Evolutionary conservation across 176 grass and related monocot species (phyloP), one percentile per base, ranked within the genome.

Genomic region (Aegilops umbellulata): DNA sequence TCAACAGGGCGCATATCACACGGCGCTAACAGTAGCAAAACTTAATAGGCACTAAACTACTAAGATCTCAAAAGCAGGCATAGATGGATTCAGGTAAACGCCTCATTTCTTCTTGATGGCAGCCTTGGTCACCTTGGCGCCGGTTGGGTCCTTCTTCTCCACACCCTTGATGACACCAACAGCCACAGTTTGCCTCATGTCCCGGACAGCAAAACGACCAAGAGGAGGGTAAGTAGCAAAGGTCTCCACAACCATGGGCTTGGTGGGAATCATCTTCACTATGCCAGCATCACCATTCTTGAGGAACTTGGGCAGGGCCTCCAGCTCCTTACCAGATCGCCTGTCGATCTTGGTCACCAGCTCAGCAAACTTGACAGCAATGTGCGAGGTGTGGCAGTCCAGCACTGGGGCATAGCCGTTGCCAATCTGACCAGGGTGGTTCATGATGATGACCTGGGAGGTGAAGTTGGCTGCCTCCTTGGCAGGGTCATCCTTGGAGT

Each of bases 371-470:
- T 97, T 97, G 7, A 97, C 93, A 3, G 93, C 95, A 44, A 95
- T 97, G 87, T 97, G 93, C 15, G 93, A 97, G 31, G 95, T 97
- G 93, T 95, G 95, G 83, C 93, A 97, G 76, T 97, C 93, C 1
- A 97, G 80, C 64, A 97, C 95, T 14, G 95, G 95, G 16, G 95
- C 91, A 3, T 95, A 97, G 17, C 91, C 95, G 5, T 97, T 95
- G 79, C 95, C 92, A 0, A 97, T 97, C 87, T 95, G 95, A 0
- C 95, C 95, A 77, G 95, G 95, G 87, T 97, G 95, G 85, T 97
- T 95, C 92, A 97, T 97, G 88, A 97, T 97, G 78, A 97, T 97
- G 65, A 97, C 95, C 88, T 94, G 95, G 74, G 95, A 89, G 49
- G 92, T 97, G 89, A 97, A 97, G 80, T 31, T 97, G 17, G 91